Base-by-base conservation (phyloP, 768 basidiomycete species). In the Pulveroboletus frians region DNA sequence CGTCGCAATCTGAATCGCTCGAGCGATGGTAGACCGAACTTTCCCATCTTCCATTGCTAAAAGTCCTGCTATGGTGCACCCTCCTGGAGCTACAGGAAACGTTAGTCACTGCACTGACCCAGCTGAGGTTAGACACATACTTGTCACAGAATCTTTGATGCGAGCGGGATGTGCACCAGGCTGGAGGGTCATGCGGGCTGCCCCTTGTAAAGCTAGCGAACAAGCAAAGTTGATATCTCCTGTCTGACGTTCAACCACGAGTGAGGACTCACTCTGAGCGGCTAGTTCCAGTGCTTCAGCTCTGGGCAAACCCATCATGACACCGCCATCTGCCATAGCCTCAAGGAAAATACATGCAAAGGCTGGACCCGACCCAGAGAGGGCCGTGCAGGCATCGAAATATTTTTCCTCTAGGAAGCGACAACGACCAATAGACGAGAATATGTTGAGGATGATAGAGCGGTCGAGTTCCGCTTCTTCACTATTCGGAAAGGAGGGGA, bases 241-340 rank as follows among this genome's bases (percentile, higher is more conserved):
- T n/a, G 31, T 45, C 30, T n/a, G 9, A 9, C 18, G 27, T 43
- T 14, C 42, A 26, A 46, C 2, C 29, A 31, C 9, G 26, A 38
- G 27, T 13, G 30, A 17, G 18, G 14, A 70, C 83, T 60, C 63
- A 96, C 95, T 92, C 71, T 99, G 96, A 39, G 95, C 83, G 42
- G 96, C 95, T 44, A 99, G 72, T 65, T 99, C 96, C 37, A 98
- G 70, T 5, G 96, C 93, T 68, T 97, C 96, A 2, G 83, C 80
- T 53, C 96, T 76, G 3, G 96, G 96, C 44, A 99, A 71, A 27
- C 96, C 96, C 96, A 98, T 98, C 95, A 99, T 98, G 39, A 98
- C 96, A 38, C 93, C 96, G 23, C 96, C 96, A 66, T 98, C 96
- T 1, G 92, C 87, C 93, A 99, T 96, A 0, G 96, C 95, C 68